phyloP scores from a whole-genome alignment of 257 asterid genomes.

The Gynochthodes officinalis region DNA sequence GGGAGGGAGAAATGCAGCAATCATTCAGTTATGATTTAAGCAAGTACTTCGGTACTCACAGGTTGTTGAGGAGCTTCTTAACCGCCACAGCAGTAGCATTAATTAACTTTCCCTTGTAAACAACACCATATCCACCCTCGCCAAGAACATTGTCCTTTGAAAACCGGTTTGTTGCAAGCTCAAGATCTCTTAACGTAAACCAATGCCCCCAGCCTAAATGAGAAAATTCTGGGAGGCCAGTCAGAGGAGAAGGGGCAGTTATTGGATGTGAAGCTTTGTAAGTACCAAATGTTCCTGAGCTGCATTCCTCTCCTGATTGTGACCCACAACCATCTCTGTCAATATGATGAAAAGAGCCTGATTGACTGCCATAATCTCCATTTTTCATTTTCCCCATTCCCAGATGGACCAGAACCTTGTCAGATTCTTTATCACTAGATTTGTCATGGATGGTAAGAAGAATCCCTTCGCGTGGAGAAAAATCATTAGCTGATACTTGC shows the following conservation, averaged over 20 bases:
- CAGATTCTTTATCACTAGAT: conserved; percentile 67
- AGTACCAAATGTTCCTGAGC: conserved; percentile 53
- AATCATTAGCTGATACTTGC: conserved; percentile 59
- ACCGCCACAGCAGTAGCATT: conserved; percentile 89
- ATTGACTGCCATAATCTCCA: conserved; percentile 55
- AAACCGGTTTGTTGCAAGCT: conserved; percentile 73
- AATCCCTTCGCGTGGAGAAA: conserved; percentile 66
- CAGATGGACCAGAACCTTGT: conserved; percentile 68
- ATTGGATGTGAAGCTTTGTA: conserved; percentile 60
- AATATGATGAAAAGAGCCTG: conserved; percentile 58
- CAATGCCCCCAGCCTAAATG: conserved; percentile 99
- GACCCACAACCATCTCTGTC: conserved; percentile 72
- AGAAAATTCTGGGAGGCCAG: conserved; percentile 90
- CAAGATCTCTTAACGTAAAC: conserved; percentile 89
- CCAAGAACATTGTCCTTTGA: conserved; percentile 85
- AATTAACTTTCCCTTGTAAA: conserved; percentile 69
- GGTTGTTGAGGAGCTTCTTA: conserved; percentile 86
- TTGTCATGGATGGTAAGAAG: conserved; percentile 83
- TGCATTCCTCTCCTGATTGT: conserved; percentile 84
- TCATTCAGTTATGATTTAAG: neutral
- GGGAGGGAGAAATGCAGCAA: neutral
- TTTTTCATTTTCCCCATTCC: conserved; percentile 55
- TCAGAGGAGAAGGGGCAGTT: conserved; percentile 79
- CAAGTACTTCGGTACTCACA: conserved; percentile 51
- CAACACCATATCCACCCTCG: conserved; percentile 98